Percentiles rank a stretch among this genome's conserved stretches.
These are phyloP conservation scores for Taiozyma sp. DNA, from an alignment of 1,139 yeast genomes.

Conservation along the genomic window DNA sequence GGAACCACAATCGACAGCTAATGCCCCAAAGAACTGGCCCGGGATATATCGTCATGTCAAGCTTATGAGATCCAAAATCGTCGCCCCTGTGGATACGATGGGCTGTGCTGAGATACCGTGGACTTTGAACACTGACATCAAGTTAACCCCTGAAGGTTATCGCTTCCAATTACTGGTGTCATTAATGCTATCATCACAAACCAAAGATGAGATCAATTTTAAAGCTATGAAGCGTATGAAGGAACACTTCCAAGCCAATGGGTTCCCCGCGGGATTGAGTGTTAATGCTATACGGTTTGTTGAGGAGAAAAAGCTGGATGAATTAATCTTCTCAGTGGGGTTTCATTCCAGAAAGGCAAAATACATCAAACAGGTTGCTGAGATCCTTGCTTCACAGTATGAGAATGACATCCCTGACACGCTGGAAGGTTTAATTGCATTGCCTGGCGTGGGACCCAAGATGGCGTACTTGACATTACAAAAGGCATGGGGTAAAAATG, in stretches of 20 bases:
- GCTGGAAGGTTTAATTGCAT: constrained; percentile 53
- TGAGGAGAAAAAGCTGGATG: constrained; percentile 54
- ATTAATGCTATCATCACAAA: constrained; percentile 86
- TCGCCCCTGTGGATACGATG: constrained; percentile 83
- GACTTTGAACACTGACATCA: constrained; percentile 27
- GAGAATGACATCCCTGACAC: constrained; percentile 67
- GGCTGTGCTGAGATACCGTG: constrained; percentile 80
- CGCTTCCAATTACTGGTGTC: constrained; percentile 75
- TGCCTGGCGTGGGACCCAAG: constrained; percentile 96
- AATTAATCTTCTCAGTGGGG: constrained; percentile 73
- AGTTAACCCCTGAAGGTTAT: constrained; percentile 38
- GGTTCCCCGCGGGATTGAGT: constrained; percentile 36
- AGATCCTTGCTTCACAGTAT: constrained; percentile 43
- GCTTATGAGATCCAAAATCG: constrained; percentile 53
- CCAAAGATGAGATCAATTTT: constrained; percentile 82
- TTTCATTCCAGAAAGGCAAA: constrained; percentile 77
- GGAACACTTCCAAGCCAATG: constrained; percentile 32
- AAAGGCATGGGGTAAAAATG: constrained; percentile 69
- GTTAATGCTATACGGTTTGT: constrained; percentile 41
- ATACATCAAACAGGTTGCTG: constrained; percentile 60
- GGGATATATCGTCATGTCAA: constrained; percentile 58
- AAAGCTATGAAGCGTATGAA: constrained; percentile 65
- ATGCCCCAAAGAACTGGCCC: constrained; percentile 43
- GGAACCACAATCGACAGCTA: not conserved
- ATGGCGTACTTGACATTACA: constrained; percentile 85